phyloP scores from a whole-genome alignment of 2,329 filamentous ascomycete genomes.

The Rhytidhysteron rufulum region DNA sequence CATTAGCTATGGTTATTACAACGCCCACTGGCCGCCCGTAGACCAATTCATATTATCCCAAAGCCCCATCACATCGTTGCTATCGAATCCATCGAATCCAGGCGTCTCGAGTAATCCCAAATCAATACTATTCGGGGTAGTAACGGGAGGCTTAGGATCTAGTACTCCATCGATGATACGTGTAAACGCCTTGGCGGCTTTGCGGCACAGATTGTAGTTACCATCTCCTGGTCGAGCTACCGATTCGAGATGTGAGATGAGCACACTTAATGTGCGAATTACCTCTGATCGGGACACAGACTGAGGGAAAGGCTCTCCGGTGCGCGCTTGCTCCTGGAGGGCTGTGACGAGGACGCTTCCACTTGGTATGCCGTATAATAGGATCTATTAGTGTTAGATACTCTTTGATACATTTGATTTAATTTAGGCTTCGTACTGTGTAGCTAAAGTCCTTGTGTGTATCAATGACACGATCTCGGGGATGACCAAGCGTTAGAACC shows the following conservation, averaged over 20 bases:
- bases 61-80: slow-evolving; percentile 15
- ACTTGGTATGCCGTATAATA: slow-evolving; percentile 26
- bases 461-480: slow-evolving; percentile 29
- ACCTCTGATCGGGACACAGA: slow-evolving; percentile 31
- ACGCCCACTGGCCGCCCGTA: slow-evolving; percentile 22
- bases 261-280: slow-evolving; percentile 37
- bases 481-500: slow-evolving; percentile 21
- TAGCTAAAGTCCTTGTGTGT: slow-evolving; percentile 27
- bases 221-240: slow-evolving; percentile 31
- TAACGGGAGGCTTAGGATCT: slow-evolving; percentile 15
- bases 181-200: slow-evolving; percentile 25
- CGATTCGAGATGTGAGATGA: slow-evolving; percentile 37
- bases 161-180: slow-evolving; percentile 28
- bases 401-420: background rate
- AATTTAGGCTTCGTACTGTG: slow-evolving; percentile 3
- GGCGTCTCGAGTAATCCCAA: slow-evolving; percentile 20
- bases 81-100: slow-evolving; percentile 26
- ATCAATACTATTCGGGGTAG: slow-evolving; percentile 14
- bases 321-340: slow-evolving; percentile 24
- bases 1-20: too few relatives aligned
- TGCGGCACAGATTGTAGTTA: slow-evolving; percentile 31
- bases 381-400: slow-evolving; percentile 6
- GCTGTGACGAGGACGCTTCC: slow-evolving; percentile 26
- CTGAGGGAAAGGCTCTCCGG: slow-evolving; percentile 24
- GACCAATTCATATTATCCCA: slow-evolving; percentile 17